These are phyloP conservation scores for Blastocystis hominis DNA, from an alignment of 352 stramenopile species.

Conservation along the genomic window DNA sequence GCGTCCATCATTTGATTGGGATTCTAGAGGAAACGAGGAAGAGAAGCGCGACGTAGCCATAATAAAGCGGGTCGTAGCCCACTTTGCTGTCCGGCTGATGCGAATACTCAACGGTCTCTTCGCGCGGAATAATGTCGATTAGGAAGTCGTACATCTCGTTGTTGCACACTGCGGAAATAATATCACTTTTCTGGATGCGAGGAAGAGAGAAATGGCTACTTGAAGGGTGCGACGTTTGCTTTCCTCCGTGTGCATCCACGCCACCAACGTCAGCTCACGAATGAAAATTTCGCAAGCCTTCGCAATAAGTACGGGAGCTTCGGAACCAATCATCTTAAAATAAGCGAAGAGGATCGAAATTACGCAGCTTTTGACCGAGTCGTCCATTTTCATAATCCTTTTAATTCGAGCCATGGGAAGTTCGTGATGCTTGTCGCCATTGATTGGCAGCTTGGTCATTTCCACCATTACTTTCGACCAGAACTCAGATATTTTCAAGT, in stretches of 20 bases:
- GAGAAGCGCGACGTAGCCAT: neutral
- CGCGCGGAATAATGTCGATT: slow-evolving; percentile 75
- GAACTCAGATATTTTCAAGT: slow-evolving; percentile 70
- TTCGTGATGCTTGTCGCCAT: slow-evolving; percentile 68
- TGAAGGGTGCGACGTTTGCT: slow-evolving; percentile 82
- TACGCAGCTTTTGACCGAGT: slow-evolving; percentile 69
- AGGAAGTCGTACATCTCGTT: slow-evolving; percentile 82
- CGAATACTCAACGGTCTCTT: slow-evolving; percentile 50
- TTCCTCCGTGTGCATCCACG: slow-evolving; percentile 79
- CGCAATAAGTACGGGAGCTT: slow-evolving; percentile 80
- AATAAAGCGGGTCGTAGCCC: neutral
- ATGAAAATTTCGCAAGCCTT: slow-evolving; percentile 89
- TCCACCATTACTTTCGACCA: slow-evolving; percentile 77
- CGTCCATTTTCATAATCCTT: slow-evolving; percentile 88
- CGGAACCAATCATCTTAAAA: slow-evolving; percentile 78
- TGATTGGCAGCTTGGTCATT: slow-evolving; percentile 75
- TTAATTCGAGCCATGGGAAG: slow-evolving; percentile 82
- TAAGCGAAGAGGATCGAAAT: neutral
- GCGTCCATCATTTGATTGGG: neutral
- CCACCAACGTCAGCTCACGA: slow-evolving; percentile 74
- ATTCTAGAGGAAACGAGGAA: neutral
- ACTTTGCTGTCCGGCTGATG: neutral
- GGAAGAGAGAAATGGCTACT: neutral
- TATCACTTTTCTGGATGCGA: slow-evolving; percentile 68
- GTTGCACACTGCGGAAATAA: slow-evolving; percentile 77